Evolutionary conservation across 1,139 yeast species (phyloP), one percentile per base, ranked within the genome.

Genomic region (Zygotorulaspora mrakii): DNA sequence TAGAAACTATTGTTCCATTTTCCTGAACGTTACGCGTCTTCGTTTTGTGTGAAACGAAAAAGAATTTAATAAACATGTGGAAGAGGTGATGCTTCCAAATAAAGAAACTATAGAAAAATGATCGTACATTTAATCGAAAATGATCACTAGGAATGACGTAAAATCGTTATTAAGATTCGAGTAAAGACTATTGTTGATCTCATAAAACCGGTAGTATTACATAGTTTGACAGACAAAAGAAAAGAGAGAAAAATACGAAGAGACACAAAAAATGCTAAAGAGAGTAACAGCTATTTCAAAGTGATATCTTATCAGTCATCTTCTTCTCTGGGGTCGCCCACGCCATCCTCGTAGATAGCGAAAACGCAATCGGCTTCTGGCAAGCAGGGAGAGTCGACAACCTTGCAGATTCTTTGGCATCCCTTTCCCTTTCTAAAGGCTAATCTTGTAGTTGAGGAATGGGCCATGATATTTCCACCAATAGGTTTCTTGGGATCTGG

Each of bases 401-500:
- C 82, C 64, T 87, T 88, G 67, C 97, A 91, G 29, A 87, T 82
- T 69, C 98, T 79, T 57, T 86, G 91, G 54, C 88, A 95, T 14
- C 82, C 96, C 52, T 84, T 77, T 33, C 96, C 96, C 68, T 91
- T 91, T 59, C 82, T 82, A 62, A 91, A 79, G 35, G 87, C 83
- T 47, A 91, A 73, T 54, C 97, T 75, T 1, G 98, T 91, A 7
- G 97, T 91, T 3, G 96, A 87, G 16, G 95, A 82, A 62, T 94
- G 99, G 1, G 98, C 98, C 65, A 94, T 82, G 54, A 94, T 91
- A 58, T 94, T 91, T 55, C 99, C 99, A 43, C 99, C 99, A 54
- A 94, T 91, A 8, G 99, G 98, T 63, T 94, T 94, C 65, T 94
- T 94, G n/a, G 98, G 97, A 61, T 91, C 98, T 0, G 96, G 94